These are phyloP conservation scores for Breynia disticha DNA, from an alignment of 441 rosid species.

Conservation along the genomic window DNA sequence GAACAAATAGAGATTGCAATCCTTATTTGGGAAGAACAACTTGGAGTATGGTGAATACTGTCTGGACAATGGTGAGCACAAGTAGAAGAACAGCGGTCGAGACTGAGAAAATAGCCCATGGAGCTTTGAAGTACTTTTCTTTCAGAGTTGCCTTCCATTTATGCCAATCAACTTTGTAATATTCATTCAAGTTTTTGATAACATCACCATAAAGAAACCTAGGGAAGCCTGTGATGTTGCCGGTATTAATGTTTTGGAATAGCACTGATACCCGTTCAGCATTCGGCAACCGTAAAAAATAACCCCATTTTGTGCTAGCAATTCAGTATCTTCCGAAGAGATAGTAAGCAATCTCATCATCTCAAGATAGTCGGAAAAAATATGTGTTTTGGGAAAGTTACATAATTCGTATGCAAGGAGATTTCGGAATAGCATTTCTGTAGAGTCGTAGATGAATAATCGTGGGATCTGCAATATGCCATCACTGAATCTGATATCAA, in stretches of 20 bases:
- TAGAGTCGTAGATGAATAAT: neutral
- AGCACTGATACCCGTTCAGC: neutral
- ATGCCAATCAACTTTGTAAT: neutral
- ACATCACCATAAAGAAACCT: neutral
- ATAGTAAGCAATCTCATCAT: neutral
- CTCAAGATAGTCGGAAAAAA: slow-evolving; percentile 2
- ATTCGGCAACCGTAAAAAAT: neutral
- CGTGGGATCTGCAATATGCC: slow-evolving; percentile 9
- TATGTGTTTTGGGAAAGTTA: neutral
- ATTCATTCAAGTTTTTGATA: slow-evolving; percentile 2
- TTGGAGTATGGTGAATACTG: slow-evolving; percentile 8
- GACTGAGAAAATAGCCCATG: slow-evolving; percentile 14
- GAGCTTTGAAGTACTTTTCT: slow-evolving; percentile 10
- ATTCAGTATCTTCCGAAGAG: neutral
- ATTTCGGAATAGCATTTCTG: neutral
- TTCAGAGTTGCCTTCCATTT: slow-evolving; percentile 4
- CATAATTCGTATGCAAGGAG: slow-evolving; percentile 4
- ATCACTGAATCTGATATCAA: slow-evolving; percentile 1
- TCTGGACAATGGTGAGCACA: slow-evolving; percentile 11
- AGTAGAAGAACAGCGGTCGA: slow-evolving; percentile 12
- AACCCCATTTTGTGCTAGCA: neutral
- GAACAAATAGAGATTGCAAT: too few species aligned
- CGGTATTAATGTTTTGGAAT: neutral
- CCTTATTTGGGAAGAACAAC: too few species aligned
- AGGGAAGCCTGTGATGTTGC: neutral